Conservation (phyloP, 1,284 basidiomycete species). For the Fomitopsis pinicola region DNA sequence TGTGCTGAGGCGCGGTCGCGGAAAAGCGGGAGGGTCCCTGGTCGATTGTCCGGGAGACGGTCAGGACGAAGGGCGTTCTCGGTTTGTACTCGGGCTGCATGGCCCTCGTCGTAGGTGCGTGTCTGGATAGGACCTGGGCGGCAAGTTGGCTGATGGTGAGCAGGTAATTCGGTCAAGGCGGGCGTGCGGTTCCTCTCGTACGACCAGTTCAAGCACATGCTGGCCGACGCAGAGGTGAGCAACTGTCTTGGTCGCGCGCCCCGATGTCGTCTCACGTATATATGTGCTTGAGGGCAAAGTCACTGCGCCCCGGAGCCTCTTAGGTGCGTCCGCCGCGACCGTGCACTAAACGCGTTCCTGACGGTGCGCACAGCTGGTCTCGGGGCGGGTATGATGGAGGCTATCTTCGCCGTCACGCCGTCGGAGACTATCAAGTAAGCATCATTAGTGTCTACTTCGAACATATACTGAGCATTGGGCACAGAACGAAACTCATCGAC, state of each 20-base stretch:
- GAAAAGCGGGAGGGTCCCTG: conserved; percentile 62
- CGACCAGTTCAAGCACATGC: conserved; percentile 84
- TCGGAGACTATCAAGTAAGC: conserved; percentile 97
- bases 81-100: conserved; percentile 87
- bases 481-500: conserved; percentile 96
- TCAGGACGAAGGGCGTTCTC: conserved; percentile 65
- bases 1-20: background rate
- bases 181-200: conserved; percentile 95
- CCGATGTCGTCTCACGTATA: conserved; percentile 5
- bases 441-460: background rate
- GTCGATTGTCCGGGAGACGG: conserved; percentile 64
- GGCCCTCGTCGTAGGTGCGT: conserved; percentile 76
- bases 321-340: conserved; percentile 48
- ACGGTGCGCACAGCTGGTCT: conserved; percentile 69
- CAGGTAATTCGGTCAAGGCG: conserved; percentile 79
- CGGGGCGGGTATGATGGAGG: conserved; percentile 94
- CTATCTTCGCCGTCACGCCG: conserved; percentile 93
- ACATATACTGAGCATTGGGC: background rate
- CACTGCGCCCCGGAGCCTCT: conserved; percentile 76
- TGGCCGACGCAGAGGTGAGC: conserved; percentile 80
- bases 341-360: background rate
- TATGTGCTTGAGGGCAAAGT: conserved; percentile 72
- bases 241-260: background rate
- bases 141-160: background rate
- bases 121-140: background rate